Evolutionary conservation across 495 filamentous ascomycete genomes (phyloP).

Genomic region (Cairneyella variabilis): DNA sequence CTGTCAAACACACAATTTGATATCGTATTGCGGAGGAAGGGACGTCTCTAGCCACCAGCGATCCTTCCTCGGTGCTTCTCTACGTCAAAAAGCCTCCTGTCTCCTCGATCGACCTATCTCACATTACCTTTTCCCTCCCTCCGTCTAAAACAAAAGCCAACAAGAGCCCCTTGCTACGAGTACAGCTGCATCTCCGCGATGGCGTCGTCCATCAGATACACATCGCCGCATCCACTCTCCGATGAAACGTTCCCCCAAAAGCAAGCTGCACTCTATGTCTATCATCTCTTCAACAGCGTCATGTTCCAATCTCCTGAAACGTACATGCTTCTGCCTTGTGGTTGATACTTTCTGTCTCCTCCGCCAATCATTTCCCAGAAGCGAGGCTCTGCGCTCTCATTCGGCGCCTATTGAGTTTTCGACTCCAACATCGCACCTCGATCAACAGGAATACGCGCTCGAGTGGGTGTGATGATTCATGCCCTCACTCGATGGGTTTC

Average conservation of each 20-base stretch:
- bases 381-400: constrained; percentile 11
- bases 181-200: neutral
- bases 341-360: too few relatives aligned
- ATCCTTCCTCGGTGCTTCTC: constrained; percentile 15
- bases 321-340: too few relatives aligned
- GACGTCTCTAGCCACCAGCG: constrained; percentile 4
- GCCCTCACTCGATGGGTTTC: constrained; percentile 14
- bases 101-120: neutral
- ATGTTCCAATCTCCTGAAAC: constrained; percentile 10
- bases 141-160: neutral
- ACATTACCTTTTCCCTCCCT: neutral
- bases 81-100: neutral
- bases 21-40: too few relatives aligned
- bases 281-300: neutral
- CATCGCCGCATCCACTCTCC: neutral
- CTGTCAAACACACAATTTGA: too few relatives aligned
- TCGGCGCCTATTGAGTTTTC: constrained; percentile 16
- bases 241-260: constrained; percentile 7
- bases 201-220: neutral
- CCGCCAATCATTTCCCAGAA: constrained; percentile 9
- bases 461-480: constrained; percentile 18
- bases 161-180: neutral
- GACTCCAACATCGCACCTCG: too few relatives aligned
- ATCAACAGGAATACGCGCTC: constrained; percentile 15
- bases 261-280: neutral